A percentile compares a stretch with the other conserved stretches of the same genome.
Conservation (phyloP, 495 filamentous ascomycete genomes). For the Penicillium manginii region DNA sequence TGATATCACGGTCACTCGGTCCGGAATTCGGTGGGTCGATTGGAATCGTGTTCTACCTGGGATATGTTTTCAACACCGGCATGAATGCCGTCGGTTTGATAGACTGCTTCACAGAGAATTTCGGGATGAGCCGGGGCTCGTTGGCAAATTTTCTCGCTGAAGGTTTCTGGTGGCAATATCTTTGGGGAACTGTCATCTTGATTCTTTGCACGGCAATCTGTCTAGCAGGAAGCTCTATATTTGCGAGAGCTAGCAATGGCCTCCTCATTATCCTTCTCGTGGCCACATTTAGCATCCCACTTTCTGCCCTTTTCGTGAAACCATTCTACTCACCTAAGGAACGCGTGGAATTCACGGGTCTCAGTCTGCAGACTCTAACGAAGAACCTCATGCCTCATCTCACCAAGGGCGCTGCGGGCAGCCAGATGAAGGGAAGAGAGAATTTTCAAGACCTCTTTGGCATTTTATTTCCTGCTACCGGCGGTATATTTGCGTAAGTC, state of each 20-base stretch:
- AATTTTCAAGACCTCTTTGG: constrained; percentile 86
- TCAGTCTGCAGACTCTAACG: constrained; percentile 67
- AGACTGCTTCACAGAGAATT: constrained; percentile 79
- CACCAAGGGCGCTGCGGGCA: constrained; percentile 69
- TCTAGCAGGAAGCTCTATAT: constrained; percentile 78
- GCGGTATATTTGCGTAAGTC: constrained; percentile 67
- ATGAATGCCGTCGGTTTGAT: constrained; percentile 89
- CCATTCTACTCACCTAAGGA: constrained; percentile 65
- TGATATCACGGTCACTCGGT: constrained; percentile 84
- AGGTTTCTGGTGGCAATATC: constrained; percentile 77
- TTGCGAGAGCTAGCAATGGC: constrained; percentile 78
- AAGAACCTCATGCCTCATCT: constrained; percentile 73
- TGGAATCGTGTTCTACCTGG: constrained; percentile 86
- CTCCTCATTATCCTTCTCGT: constrained; percentile 74
- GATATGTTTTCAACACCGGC: constrained; percentile 82
- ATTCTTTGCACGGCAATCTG: constrained; percentile 77
- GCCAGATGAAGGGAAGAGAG: constrained; percentile 65
- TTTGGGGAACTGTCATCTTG: constrained; percentile 75
- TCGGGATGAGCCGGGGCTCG: constrained; percentile 62
- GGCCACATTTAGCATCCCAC: constrained; percentile 79
- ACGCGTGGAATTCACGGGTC: constrained; percentile 76
- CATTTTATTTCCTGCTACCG: constrained; percentile 85
- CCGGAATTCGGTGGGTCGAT: constrained; percentile 93
- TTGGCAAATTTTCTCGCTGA: constrained; percentile 66
- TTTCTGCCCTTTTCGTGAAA: constrained; percentile 67